Evolutionary conservation across 345 rosid species (phyloP).

Genomic region (Euphorbia pulcherrima): DNA sequence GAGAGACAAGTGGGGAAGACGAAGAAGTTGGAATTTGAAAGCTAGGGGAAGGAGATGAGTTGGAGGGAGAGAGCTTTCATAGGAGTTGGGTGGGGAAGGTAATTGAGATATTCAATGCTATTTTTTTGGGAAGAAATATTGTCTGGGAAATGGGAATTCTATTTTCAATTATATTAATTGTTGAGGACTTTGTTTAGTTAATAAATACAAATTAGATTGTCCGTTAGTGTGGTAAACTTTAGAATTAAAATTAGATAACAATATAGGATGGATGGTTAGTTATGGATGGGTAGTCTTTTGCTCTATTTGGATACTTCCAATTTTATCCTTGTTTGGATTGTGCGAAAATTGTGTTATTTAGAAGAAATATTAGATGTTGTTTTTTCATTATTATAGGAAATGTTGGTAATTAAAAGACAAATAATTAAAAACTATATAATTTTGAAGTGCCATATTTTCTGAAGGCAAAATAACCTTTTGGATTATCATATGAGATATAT

Average conservation of each 20-base stretch:
- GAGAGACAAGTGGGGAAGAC: neutral
- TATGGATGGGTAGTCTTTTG: too few relatives aligned
- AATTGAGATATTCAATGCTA: slow-evolving; percentile 26
- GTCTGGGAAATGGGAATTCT: neutral
- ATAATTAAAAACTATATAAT: too few relatives aligned
- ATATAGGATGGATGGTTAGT: neutral
- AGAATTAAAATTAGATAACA: neutral
- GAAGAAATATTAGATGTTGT: too few relatives aligned
- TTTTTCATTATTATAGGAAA: too few relatives aligned
- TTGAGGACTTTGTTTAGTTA: neutral
- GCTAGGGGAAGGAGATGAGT: slow-evolving; percentile 14
- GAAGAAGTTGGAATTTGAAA: neutral
- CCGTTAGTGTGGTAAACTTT: neutral
- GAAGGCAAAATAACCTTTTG: too few relatives aligned
- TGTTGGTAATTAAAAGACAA: too few relatives aligned
- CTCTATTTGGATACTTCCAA: too few relatives aligned
- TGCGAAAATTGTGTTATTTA: too few relatives aligned
- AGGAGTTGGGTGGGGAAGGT: slow-evolving; percentile 38
- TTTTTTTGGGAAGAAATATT: neutral
- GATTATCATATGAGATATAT: too few relatives aligned
- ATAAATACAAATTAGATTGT: too few relatives aligned
- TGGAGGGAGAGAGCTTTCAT: slow-evolving; percentile 59
- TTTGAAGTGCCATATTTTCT: too few relatives aligned
- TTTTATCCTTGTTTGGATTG: too few relatives aligned
- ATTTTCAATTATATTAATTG: neutral